A percentile compares a stretch with the other conserved stretches of the same genome.
phyloP scores from a whole-genome alignment of 2,329 filamentous ascomycete species.

The Ambrosiella cleistominuta region DNA sequence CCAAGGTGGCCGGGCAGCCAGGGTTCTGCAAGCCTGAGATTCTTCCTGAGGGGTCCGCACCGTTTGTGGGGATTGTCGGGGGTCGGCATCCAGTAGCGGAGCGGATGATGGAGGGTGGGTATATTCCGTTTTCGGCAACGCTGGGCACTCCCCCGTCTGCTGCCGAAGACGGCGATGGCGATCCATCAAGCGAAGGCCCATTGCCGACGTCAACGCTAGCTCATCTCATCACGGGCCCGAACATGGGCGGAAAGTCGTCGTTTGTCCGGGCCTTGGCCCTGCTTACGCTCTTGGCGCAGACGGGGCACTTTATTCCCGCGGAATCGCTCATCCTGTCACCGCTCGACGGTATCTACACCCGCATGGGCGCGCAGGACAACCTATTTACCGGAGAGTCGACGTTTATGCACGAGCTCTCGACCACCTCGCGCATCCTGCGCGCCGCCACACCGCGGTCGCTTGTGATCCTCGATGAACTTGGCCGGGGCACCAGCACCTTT shows the following conservation, averaged over 20 bases:
- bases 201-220: slow-evolving; percentile 36
- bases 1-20: slow-evolving; percentile 66
- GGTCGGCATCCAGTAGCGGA: slow-evolving; percentile 95
- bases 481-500: slow-evolving; percentile 82
- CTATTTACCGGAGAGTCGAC: slow-evolving; percentile 88
- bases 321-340: slow-evolving; percentile 56
- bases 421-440: slow-evolving; percentile 81
- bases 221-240: slow-evolving; percentile 84
- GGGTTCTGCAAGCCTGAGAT: slow-evolving; percentile 70
- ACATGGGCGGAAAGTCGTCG: slow-evolving; percentile 98
- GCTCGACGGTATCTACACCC: slow-evolving; percentile 80
- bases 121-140: slow-evolving; percentile 76
- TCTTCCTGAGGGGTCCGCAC: slow-evolving; percentile 41
- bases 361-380: slow-evolving; percentile 92
- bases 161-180: not conserved
- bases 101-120: slow-evolving; percentile 65
- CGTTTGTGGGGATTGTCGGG: slow-evolving; percentile 50
- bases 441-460: slow-evolving; percentile 69
- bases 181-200: slow-evolving; percentile 26
- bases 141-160: slow-evolving; percentile 23
- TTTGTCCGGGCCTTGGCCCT: slow-evolving; percentile 88
- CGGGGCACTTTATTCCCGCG: slow-evolving; percentile 87
- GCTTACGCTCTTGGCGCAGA: slow-evolving; percentile 82
- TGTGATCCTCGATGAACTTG: slow-evolving; percentile 87
- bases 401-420: slow-evolving; percentile 94